Conservation (phyloP, 2,329 filamentous ascomycete species). For the Cladosporium cucumerinum region DNA sequence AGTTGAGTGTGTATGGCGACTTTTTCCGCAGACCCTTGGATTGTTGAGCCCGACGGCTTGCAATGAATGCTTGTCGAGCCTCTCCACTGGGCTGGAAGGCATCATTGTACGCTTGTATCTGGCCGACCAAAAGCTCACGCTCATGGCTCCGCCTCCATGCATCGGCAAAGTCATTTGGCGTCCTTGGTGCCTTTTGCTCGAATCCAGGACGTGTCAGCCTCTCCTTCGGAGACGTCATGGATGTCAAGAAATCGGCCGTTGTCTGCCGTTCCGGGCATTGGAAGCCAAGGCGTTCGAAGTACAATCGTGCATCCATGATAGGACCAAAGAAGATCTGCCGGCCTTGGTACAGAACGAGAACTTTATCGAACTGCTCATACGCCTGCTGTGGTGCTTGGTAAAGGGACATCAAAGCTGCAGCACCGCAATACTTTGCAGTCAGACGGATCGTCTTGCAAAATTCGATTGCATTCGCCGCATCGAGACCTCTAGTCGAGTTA, state of each 20-base stretch:
- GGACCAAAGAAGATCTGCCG: slow-evolving; percentile 70
- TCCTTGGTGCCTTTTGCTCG: slow-evolving; percentile 47
- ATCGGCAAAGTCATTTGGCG: slow-evolving; percentile 49
- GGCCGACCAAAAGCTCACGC: slow-evolving; percentile 41
- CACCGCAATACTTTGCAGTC: slow-evolving; percentile 63
- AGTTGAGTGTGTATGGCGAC: slow-evolving; percentile 82
- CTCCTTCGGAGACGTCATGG: slow-evolving; percentile 58
- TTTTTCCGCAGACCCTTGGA: slow-evolving; percentile 54
- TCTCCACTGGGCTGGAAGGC: slow-evolving; percentile 46
- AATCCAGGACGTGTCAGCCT: slow-evolving; percentile 44
- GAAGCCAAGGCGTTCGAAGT: slow-evolving; percentile 70
- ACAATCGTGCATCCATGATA: slow-evolving; percentile 60
- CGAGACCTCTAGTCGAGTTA: slow-evolving; percentile 70
- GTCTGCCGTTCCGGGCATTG: slow-evolving; percentile 68
- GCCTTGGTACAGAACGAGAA: slow-evolving; percentile 63
- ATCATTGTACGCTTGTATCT: slow-evolving; percentile 47
- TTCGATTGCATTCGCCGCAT: slow-evolving; percentile 72
- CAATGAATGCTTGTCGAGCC: slow-evolving; percentile 43
- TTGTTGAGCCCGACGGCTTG: slow-evolving; percentile 46
- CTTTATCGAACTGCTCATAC: slow-evolving; percentile 69
- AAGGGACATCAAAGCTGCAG: slow-evolving; percentile 67
- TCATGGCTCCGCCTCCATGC: slow-evolving; percentile 55
- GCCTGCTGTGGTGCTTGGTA: slow-evolving; percentile 70
- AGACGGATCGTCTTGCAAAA: slow-evolving; percentile 69
- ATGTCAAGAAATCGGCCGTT: slow-evolving; percentile 73